Evolutionary conservation across 495 filamentous ascomycete genomes (phyloP), one percentile per base, ranked within the genome.

Genomic region (Neurospora intermedia): DNA sequence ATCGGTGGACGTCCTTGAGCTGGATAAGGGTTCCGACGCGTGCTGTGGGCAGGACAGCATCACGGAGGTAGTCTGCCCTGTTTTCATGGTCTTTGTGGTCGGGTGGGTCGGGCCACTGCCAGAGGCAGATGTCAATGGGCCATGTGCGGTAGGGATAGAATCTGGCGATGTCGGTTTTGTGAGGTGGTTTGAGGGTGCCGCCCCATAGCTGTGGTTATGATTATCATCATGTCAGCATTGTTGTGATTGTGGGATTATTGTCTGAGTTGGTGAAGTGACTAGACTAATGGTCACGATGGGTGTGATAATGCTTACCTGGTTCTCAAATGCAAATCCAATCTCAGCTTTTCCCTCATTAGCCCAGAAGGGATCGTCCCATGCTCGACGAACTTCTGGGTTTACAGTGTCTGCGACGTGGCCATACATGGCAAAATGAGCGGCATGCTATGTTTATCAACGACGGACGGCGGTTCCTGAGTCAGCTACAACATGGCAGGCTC

Each of bases 251-350:
- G 78, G 23, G 2, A 69, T 38, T 6, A 9, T 16, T 3, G 11
- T 23, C 2, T n/a, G 27, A 43, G 13, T 6, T 6, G 9, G 9
- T n/a, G 3, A 42, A 69, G 31, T 40, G 27, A 38, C 27, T 31
- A 31, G 35, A 27, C 20, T 27, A 13, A 31, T n/a, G 10, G 38
- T 4, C 13, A 62, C 11, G 27, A 62, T 27, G 15, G 54, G 54
- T 43, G 2, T 70, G 10, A 70, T 46, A 39, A 39, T 23, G 54
- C 70, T 20, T 72, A 76, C 75, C 31, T 74, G 70, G 31, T 73
- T 69, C 74, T 82, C 81, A 40, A 80, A 43, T 5, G 79, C 77
- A 42, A 72, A 74, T 0, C 81, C 81, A 0, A 73, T 39, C 42
- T 82, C 81, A 1, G 62, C n/a, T 1, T 0, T 4, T 2, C 69